phyloP scores from a whole-genome alignment of 768 basidiomycete species.

The Omphalotus guepiniiformis region DNA sequence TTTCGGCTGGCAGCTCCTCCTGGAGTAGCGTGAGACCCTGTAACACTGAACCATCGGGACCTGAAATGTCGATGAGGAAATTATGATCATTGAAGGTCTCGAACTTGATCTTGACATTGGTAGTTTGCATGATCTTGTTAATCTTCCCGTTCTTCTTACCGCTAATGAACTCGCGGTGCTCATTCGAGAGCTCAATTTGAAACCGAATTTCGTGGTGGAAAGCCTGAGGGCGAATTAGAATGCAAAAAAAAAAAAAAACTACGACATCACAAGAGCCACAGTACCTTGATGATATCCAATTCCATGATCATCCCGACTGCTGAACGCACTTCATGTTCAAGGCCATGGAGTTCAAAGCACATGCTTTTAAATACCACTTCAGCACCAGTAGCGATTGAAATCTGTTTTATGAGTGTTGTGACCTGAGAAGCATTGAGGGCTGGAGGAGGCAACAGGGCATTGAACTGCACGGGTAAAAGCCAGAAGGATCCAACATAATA shows the following conservation, averaged over 20 bases:
- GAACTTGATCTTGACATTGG: constrained; percentile 97
- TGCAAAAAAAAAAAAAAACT: neutral
- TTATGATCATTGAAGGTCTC: constrained; percentile 97
- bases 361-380: constrained; percentile 97
- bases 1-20: constrained; percentile 97
- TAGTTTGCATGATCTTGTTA: constrained; percentile 98
- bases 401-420: constrained; percentile 78
- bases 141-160: constrained; percentile 99
- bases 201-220: constrained; percentile 98
- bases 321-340: constrained; percentile 85
- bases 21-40: constrained; percentile 87
- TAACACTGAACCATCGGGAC: constrained; percentile 78
- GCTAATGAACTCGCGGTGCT: constrained; percentile 97
- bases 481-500: constrained; percentile 97
- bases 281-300: constrained; percentile 85
- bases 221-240: constrained; percentile 38
- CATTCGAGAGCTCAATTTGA: constrained; percentile 96
- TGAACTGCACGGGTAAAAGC: constrained; percentile 92
- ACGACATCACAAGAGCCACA: neutral
- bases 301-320: constrained; percentile 87
- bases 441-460: constrained; percentile 80
- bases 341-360: constrained; percentile 95
- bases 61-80: constrained; percentile 89
- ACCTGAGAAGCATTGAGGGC: constrained; percentile 81
- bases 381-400: constrained; percentile 82